Base-by-base conservation (phyloP, 805 yeast genomes). In the Jamesozyma gamospora region DNA sequence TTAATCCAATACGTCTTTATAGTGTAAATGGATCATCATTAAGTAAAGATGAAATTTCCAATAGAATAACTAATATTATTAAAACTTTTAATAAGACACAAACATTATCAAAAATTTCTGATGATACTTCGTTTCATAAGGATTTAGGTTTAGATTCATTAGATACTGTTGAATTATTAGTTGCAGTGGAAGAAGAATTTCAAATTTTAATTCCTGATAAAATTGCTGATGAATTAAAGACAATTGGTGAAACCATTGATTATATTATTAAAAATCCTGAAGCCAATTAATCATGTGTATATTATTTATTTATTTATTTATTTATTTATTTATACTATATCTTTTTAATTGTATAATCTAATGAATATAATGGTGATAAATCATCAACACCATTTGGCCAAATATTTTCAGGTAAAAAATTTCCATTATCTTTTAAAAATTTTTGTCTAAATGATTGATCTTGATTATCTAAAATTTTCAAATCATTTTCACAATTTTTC, bases 151-250 rank as follows among this genome's bases (percentile, higher is more conserved):
- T 74, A 59, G 98, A 90, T 65, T 84, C 95, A 9, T 73, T 90
- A 50, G 98, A 90, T 58, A 82, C 92, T 47, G 95, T 90, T 46
- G 98, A 90, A 69, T 88, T 92, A 41, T 74, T 92, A 53, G 95
- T 92, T 64, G 95, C 95, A 42, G 80, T 90, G 56, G 98, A 90
- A 71, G 96, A 88, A 71, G 88, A 80, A 62, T 80, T 80, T 49
- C 86, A 84, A 55, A 74, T 85, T 58, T 83, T 81, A 61, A 77
- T 84, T 58, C 86, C 94, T 28, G 95, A 86, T 67, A 79, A 82
- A 62, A 84, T 85, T 53, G 92, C 96, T 40, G 96, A 90, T 62
- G 88, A 82, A 60, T 79, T 92, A 64, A 86, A 82, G 70, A 84
- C 94, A 41, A 92, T 92, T 49, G 87, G 85, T 52, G 95, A 88